phyloP scores from a whole-genome alignment of 345 rosid genomes.

The Eucalyptus pumila region DNA sequence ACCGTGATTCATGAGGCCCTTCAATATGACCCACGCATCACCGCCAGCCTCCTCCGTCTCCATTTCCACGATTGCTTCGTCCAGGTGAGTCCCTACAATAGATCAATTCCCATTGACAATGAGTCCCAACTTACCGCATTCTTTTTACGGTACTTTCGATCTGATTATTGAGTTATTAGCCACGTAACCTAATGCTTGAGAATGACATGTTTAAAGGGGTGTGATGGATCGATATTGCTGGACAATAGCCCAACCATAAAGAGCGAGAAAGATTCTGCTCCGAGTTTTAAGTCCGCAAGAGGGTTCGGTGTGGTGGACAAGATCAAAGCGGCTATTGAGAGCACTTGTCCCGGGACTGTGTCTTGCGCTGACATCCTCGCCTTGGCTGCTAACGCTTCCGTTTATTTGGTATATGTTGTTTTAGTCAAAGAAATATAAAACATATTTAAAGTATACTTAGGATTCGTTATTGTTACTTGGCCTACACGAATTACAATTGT shows the following conservation, averaged over 20 bases:
- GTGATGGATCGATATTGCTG: slow-evolving; percentile 59
- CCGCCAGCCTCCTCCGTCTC: slow-evolving; percentile 69
- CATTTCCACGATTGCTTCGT: slow-evolving; percentile 88
- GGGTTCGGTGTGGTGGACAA: slow-evolving; percentile 63
- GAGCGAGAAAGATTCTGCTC: slow-evolving; percentile 48
- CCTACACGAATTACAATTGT: not conserved
- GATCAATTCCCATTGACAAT: not conserved
- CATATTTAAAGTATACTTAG: not conserved
- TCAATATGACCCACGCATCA: slow-evolving; percentile 45
- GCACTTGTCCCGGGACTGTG: slow-evolving; percentile 51
- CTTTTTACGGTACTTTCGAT: not conserved
- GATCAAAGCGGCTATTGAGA: slow-evolving; percentile 56
- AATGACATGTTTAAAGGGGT: slow-evolving; percentile 23
- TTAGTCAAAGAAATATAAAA: not conserved
- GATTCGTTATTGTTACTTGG: not conserved
- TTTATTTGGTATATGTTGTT: slow-evolving; percentile 26
- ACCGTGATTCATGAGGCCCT: slow-evolving; percentile 39
- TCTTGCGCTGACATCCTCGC: slow-evolving; percentile 76
- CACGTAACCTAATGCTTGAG: not conserved
- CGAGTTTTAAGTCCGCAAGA: slow-evolving; percentile 37
- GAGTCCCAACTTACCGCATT: not conserved
- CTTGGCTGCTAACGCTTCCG: slow-evolving; percentile 47
- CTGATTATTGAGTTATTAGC: not conserved
- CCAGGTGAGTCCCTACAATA: slow-evolving; percentile 12
- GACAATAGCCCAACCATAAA: slow-evolving; percentile 26